These are phyloP conservation scores for Ascochyta clinopodiicola DNA, from an alignment of 2,329 filamentous ascomycete species.

Conservation along the genomic window DNA sequence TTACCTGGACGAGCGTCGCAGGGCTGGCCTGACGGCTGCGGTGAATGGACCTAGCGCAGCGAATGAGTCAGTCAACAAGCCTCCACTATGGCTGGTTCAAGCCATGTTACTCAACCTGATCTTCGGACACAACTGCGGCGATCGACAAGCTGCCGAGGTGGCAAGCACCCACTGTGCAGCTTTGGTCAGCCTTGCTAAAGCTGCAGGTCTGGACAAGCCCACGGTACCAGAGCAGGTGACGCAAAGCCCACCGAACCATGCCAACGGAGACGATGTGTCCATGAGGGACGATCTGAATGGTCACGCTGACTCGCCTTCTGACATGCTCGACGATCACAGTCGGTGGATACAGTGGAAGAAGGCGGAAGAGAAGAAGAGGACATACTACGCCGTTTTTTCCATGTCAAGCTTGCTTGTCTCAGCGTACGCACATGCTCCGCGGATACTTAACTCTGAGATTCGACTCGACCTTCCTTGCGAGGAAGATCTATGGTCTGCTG, in stretches of 20 bases:
- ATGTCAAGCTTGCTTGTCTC: constrained; percentile 90
- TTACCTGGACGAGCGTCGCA: constrained; percentile 89
- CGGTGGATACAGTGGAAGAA: constrained; percentile 91
- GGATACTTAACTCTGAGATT: constrained; percentile 93
- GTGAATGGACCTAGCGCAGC: constrained; percentile 60
- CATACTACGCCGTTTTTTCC: constrained; percentile 88
- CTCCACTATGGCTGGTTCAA: constrained; percentile 93
- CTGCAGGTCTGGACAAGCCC: constrained; percentile 76
- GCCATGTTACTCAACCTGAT: constrained; percentile 96
- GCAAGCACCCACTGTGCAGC: constrained; percentile 91
- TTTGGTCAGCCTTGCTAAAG: constrained; percentile 86
- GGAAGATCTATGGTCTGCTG: constrained; percentile 87
- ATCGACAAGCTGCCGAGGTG: constrained; percentile 88
- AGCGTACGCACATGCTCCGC: constrained; percentile 90
- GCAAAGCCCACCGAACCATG: constrained; percentile 30
- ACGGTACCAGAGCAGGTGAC: constrained; percentile 28
- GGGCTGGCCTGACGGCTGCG: constrained; percentile 75
- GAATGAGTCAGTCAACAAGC: constrained; percentile 69
- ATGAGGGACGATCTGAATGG: constrained; percentile 58
- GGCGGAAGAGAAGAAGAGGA: constrained; percentile 89
- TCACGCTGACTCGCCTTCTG: constrained; percentile 52
- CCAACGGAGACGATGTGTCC: constrained; percentile 62
- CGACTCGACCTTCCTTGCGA: constrained; percentile 88
- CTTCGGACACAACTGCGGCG: constrained; percentile 92
- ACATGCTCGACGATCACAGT: constrained; percentile 62